Evolutionary conservation across 345 rosid genomes (phyloP), one percentile per base, ranked within the genome.

Genomic region (Carallia pectinifolia): DNA sequence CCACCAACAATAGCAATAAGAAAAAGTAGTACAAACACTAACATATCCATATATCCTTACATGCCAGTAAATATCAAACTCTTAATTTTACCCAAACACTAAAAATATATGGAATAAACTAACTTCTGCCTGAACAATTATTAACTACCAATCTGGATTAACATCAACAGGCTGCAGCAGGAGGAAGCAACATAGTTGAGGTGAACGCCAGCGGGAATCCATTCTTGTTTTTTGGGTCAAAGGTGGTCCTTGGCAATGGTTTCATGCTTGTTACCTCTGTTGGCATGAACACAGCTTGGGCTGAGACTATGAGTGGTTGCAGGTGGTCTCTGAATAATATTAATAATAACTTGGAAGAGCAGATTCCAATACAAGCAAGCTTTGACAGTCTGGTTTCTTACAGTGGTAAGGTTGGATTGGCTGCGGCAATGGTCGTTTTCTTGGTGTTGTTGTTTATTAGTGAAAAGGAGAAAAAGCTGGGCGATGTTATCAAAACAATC

Each of bases 161-260:
- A 23, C 23, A 23, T 23, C 23, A 23, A 23, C 23, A 23, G 23
- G 23, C 23, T n/a, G 27, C 7, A 1, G 19, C 56, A 0, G 91
- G 93, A 3, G 93, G 88, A 36, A 88, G 87, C 1, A 85, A 75
- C 33, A 84, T 79, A 8, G 82, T 77, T 6, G 82, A 81, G 68
- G 84, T 84, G 1, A 70, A 65, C 8, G 1, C 27, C 27, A 23
- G 10, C 0, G 29, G 70, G 0, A 86, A 86, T 64, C 89, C 85
- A 1, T 90, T 86, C 79, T 62, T 90, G 73, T 78, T 83, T 19
- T 88, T 91, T 0, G 96, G 96, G 0, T 78, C 90, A 27, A 83
- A 86, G 61, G 80, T 88, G 30, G 84, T 75, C 0, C 85, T 82
- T 4, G 96, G 92, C 31, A 80, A 6, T 53, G 87, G 85, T 44